Conservation (phyloP, 2,329 filamentous ascomycete species). For the Colletotrichum lindemuthianum region DNA sequence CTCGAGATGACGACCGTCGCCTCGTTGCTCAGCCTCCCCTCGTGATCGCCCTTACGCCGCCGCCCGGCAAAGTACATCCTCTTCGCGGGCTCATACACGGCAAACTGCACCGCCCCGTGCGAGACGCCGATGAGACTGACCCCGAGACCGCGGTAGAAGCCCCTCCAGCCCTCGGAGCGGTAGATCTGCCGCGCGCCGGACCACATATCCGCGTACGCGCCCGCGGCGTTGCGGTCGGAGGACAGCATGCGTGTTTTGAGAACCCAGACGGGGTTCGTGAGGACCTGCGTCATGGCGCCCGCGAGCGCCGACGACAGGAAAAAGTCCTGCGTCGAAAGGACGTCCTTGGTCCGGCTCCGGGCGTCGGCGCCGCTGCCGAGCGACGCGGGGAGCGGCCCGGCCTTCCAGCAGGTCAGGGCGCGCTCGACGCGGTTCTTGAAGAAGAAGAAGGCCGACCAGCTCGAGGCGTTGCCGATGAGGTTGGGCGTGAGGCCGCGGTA, state of each 20-base stretch:
- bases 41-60: constrained; percentile 28
- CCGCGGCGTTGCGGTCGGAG: constrained; percentile 76
- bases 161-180: constrained; percentile 75
- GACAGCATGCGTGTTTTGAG: constrained; percentile 98
- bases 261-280: constrained; percentile 98
- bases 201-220: constrained; percentile 83
- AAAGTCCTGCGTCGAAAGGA: constrained; percentile 75
- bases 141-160: constrained; percentile 88
- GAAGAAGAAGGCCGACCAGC: constrained; percentile 94
- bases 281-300: constrained; percentile 79
- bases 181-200: constrained; percentile 76
- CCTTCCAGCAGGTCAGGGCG: constrained; percentile 50
- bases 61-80: constrained; percentile 63
- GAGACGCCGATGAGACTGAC: constrained; percentile 87
- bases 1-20: constrained; percentile 86
- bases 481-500: constrained; percentile 94
- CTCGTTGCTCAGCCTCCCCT: constrained; percentile 68
- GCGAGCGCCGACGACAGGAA: constrained; percentile 78
- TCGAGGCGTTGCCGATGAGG: constrained; percentile 86
- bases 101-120: constrained; percentile 95
- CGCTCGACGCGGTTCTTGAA: constrained; percentile 69
- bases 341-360: constrained; percentile 41
- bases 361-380: constrained; percentile 35
- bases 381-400: constrained; percentile 33
- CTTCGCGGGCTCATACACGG: constrained; percentile 84